These are phyloP conservation scores for Ramularia collo-cygni DNA, from an alignment of 2,329 filamentous ascomycete species.

Conservation along the genomic window DNA sequence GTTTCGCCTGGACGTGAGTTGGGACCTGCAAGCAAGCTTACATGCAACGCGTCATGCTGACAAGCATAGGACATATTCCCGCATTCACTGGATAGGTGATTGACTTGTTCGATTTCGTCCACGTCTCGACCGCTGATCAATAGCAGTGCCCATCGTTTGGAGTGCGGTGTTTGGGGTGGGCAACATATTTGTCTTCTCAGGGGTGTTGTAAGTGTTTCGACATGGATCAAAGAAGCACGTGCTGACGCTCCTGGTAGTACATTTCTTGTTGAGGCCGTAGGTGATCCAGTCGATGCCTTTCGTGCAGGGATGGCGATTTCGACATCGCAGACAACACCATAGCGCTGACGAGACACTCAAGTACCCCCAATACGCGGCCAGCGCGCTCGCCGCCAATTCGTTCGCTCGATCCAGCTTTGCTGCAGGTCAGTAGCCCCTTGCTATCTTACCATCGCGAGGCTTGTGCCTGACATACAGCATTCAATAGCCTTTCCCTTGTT, in stretches of 20 bases:
- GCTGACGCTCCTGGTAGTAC: slow-evolving; percentile 5
- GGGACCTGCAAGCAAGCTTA: slow-evolving; percentile 2
- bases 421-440: slow-evolving; percentile 26
- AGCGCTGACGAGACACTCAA: slow-evolving; percentile 13
- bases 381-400: slow-evolving; percentile 44
- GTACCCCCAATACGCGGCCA: slow-evolving; percentile 46
- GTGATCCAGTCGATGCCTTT: slow-evolving; percentile 2
- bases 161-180: slow-evolving; percentile 39
- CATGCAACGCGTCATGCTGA: slow-evolving; percentile 10
- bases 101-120: slow-evolving; percentile 3
- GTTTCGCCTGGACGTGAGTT: slow-evolving; percentile 19
- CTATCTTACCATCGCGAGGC: background rate
- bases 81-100: slow-evolving; percentile 18
- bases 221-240: slow-evolving; percentile 4
- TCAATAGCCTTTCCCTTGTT: slow-evolving; percentile 34
- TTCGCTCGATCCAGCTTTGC: slow-evolving; percentile 45
- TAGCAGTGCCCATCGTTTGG: slow-evolving; percentile 44
- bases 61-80: slow-evolving; percentile 9
- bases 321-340: slow-evolving; percentile 1
- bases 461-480: slow-evolving; percentile 8
- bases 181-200: slow-evolving; percentile 66
- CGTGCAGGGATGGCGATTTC: slow-evolving; percentile 3
- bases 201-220: slow-evolving; percentile 36
- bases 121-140: slow-evolving; percentile 12
- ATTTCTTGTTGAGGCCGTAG: slow-evolving; percentile 16